phyloP scores from a whole-genome alignment of 2,329 filamentous ascomycete genomes.

The Dactylellina leptospora region DNA sequence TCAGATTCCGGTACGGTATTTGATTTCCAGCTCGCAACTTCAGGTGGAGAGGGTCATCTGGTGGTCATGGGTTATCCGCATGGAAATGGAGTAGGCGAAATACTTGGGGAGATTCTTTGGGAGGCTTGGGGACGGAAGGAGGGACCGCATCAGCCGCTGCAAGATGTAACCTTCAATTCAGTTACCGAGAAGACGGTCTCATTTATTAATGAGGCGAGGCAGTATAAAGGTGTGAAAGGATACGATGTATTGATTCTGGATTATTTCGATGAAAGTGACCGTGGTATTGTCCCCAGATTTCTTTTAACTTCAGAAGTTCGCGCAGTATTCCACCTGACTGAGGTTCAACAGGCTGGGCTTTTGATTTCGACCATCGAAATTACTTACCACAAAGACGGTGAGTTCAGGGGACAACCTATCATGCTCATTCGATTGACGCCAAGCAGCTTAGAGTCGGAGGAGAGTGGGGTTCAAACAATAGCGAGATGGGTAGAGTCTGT shows the following conservation, averaged over 20 bases:
- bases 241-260: background rate
- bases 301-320: background rate
- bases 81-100: background rate
- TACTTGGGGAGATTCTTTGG: background rate
- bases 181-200: background rate
- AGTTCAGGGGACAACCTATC: background rate
- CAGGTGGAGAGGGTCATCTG: conserved; percentile 1
- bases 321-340: background rate
- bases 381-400: background rate
- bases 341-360: background rate
- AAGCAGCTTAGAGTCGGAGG: background rate
- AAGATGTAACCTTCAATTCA: conserved; percentile 1
- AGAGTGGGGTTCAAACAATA: background rate
- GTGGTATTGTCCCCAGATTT: background rate
- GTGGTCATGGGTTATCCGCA: background rate
- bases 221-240: background rate
- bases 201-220: background rate
- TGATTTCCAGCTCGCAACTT: background rate
- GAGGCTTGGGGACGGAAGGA: background rate
- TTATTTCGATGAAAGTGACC: background rate
- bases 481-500: background rate
- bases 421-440: background rate
- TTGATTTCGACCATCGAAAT: conserved; percentile 6
- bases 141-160: background rate
- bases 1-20: background rate